Conservation (phyloP, 2,329 filamentous ascomycete genomes). For the Claviceps pazoutovae region DNA sequence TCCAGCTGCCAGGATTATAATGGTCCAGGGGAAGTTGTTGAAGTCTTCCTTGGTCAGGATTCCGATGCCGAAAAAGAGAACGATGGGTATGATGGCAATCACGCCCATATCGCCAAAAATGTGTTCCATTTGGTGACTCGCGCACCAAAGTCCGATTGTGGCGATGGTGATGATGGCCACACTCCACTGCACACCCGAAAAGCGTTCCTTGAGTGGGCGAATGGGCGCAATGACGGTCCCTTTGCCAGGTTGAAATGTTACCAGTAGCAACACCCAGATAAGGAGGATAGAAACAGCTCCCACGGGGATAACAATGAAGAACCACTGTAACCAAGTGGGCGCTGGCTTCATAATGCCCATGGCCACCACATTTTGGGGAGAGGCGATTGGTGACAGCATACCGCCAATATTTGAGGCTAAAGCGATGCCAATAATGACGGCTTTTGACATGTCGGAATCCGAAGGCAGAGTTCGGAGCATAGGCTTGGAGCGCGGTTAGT, state of each 20-base stretch:
- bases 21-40: slow-evolving; percentile 99
- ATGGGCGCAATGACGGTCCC: slow-evolving; percentile 87
- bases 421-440: slow-evolving; percentile 87
- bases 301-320: slow-evolving; percentile 88
- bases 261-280: slow-evolving; percentile 77
- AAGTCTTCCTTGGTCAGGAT: slow-evolving; percentile 98
- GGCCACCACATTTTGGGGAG: slow-evolving; percentile 93
- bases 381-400: slow-evolving; percentile 92
- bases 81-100: slow-evolving; percentile 88
- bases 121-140: slow-evolving; percentile 73
- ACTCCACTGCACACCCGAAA: slow-evolving; percentile 85
- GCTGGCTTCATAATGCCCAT: slow-evolving; percentile 88
- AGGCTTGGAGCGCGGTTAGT: slow-evolving; percentile 37
- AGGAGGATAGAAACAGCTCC: slow-evolving; percentile 76
- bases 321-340: slow-evolving; percentile 92
- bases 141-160: slow-evolving; percentile 87
- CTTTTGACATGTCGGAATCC: slow-evolving; percentile 87
- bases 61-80: slow-evolving; percentile 91
- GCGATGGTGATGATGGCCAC: slow-evolving; percentile 68
- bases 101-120: slow-evolving; percentile 97
- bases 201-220: slow-evolving; percentile 74
- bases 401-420: slow-evolving; percentile 91
- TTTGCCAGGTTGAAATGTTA: slow-evolving; percentile 72
- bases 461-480: slow-evolving; percentile 85
- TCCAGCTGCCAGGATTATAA: slow-evolving; percentile 93